These are phyloP conservation scores for Phytophthora pseudosyringae DNA, from an alignment of 352 stramenopile species.

Conservation along the genomic window DNA sequence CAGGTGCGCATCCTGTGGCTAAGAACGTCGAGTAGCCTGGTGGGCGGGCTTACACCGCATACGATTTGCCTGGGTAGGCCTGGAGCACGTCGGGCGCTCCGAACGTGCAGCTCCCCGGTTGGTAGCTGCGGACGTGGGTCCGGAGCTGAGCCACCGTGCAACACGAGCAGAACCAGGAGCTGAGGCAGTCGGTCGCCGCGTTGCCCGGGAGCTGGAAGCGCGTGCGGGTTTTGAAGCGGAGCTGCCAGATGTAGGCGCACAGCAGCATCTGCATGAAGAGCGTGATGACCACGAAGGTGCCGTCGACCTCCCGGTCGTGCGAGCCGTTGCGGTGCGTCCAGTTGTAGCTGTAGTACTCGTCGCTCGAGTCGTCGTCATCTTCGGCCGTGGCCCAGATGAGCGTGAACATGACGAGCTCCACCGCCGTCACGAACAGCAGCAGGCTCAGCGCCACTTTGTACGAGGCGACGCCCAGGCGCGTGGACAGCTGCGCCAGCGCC, in stretches of 20 bases:
- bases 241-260: conserved; percentile 44
- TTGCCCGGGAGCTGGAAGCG: conserved; percentile 54
- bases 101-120: conserved; percentile 52
- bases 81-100: conserved; percentile 42
- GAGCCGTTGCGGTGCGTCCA: conserved; percentile 5
- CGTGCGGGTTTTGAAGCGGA: conserved; percentile 50
- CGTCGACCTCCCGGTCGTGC: conserved; percentile 19
- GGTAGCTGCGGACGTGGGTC: conserved; percentile 53
- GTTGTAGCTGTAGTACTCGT: conserved; percentile 18
- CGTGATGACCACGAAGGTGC: conserved; percentile 32
- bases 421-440: conserved; percentile 30
- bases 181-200: conserved; percentile 39
- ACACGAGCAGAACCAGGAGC: conserved; percentile 48
- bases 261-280: conserved; percentile 33
- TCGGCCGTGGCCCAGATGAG: conserved; percentile 30
- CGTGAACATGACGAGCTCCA: conserved; percentile 31
- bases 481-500: conserved; percentile 54
- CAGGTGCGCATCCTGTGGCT: conserved; percentile 1
- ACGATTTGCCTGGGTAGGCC: conserved; percentile 40
- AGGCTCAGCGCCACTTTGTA: conserved; percentile 37
- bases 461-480: conserved; percentile 41
- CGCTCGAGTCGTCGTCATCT: conserved; percentile 24
- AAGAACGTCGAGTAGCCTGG: background rate
- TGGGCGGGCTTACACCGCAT: conserved; percentile 29
- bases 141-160: conserved; percentile 50